Percentiles rank a stretch among this genome's conserved stretches.
Evolutionary conservation across 2,329 filamentous ascomycete genomes (phyloP).

Genomic region (Scorias spongiosa): DNA sequence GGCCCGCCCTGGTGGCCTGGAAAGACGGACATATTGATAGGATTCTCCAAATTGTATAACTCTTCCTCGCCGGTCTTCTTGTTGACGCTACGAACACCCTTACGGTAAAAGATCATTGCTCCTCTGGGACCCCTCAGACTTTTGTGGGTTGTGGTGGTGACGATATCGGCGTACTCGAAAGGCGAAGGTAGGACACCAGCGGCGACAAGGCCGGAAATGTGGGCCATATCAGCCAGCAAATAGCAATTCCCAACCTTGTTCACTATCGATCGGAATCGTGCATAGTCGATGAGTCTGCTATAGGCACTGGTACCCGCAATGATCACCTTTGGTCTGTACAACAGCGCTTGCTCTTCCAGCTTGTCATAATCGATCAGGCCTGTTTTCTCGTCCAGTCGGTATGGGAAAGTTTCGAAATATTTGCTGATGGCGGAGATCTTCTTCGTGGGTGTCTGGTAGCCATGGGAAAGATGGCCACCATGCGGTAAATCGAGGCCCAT

Average conservation of each 20-base stretch:
- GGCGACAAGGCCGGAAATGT: constrained; percentile 87
- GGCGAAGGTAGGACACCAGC: constrained; percentile 83
- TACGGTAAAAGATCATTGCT: constrained; percentile 97
- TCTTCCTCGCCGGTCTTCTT: constrained; percentile 67
- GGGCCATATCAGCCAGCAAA: constrained; percentile 89
- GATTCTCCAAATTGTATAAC: constrained; percentile 75
- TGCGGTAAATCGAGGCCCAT: constrained; percentile 96
- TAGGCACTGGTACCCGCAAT: constrained; percentile 92
- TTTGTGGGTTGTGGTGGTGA: constrained; percentile 97
- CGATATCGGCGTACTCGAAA: constrained; percentile 80
- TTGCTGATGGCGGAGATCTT: constrained; percentile 99
- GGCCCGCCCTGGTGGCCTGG: constrained; percentile 95
- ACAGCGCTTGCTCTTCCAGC: constrained; percentile 68
- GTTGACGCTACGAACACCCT: constrained; percentile 70
- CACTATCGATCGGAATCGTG: constrained; percentile 75
- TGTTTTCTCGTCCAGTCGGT: constrained; percentile 77
- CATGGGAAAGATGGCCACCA: constrained; percentile 88
- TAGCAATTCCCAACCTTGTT: constrained; percentile 78
- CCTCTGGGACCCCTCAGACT: constrained; percentile 86
- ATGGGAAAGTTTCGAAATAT: constrained; percentile 96
- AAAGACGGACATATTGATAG: constrained; percentile 95
- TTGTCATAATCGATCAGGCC: constrained; percentile 91
- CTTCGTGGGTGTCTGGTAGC: constrained; percentile 88
- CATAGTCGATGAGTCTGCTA: constrained; percentile 90
- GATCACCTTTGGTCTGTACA: constrained; percentile 92